Evolutionary conservation across 2,329 filamentous ascomycete species (phyloP), one percentile per base, ranked within the genome.

Genomic region (Fusarium sp.): DNA sequence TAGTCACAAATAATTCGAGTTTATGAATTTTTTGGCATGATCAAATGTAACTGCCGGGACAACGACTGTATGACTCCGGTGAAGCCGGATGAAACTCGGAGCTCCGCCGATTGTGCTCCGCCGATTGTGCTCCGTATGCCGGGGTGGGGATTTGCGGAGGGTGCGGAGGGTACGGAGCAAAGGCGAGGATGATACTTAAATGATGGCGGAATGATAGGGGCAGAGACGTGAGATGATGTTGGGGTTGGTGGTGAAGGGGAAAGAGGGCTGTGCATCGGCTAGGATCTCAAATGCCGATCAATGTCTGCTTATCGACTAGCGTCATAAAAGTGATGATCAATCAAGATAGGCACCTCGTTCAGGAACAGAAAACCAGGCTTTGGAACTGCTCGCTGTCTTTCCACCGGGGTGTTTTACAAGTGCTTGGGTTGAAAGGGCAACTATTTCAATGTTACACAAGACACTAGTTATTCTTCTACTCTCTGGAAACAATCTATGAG

Each of bases 291-390:
- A 48, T 63, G 72, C 56, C 52, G 64, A 70, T 69, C 45, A 38
- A 38, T 56, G 48, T 56, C 60, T 70, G 38, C 59, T 65, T 59
- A 75, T 57, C 62, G 64, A 59, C 57, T 75, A 68, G 60, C 60
- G 57, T 41, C 49, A 44, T 31, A 42, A 26, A 35, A 10, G 11
- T 47, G 69, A 64, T 71, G 66, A 74, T 70, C 72, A 75, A 75
- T 60, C 72, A 65, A 70, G 17, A 49, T 49, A 61, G 39, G 56
- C 38, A 52, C 39, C 35, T 60, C 39, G 26, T 56, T 47, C 17
- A 61, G 35, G 36, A 35, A 51, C 33, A 26, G 33, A 26, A 22
- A 22, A 22, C 33, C 33, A 17, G 20, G 15, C 45, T 17, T 61
- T 52, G 26, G 41, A 55, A 55, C 33, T 41, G 14, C 24, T 22